Evolutionary conservation across 2,329 filamentous ascomycete species (phyloP), one percentile per base, ranked within the genome.

Genomic region (Alternaria sp.): DNA sequence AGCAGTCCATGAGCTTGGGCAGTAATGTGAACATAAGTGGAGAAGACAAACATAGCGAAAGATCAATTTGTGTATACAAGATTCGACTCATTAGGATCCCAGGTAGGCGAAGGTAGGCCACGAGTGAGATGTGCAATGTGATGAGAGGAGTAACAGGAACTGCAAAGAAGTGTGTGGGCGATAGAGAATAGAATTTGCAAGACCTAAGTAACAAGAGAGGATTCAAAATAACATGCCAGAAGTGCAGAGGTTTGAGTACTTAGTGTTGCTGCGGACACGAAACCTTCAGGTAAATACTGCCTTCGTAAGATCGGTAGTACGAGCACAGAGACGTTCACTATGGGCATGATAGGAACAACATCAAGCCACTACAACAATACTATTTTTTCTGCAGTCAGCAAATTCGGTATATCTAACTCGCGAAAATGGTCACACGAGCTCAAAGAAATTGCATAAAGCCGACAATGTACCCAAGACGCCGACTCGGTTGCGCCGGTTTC

Each of bases 401-500:
- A 18, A 16, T n/a, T 34, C 46, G 20, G 12, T 11, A 12, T 11
- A 38, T 24, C 3, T 22, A 16, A 32, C 8, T 24, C 3, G 32
- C 20, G 14, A 16, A 48, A 20, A 20, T 39, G 24, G 38, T 59
- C 57, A 56, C 57, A 54, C 57, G 57, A 59, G 52, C 57, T 56
- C 46, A 20, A 28, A 30, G 20, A 44, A 32, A 12, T 34, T 34
- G 42, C 36, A 30, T n/a, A 18, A 28, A 54, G 36, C 16, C 52
- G 18, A 34, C 12, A 26, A 49, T 26, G 30, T 12, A 8, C 39
- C 20, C 18, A 42, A 22, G 20, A 42, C 14, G 39, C 39, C 39
- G 39, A 42, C 39, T 42, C 39, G 39, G 11, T 42, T 42, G 20
- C 39, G 39, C 20, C 39, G 22, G 12, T 42, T 7, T 24, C 39